Base-by-base conservation (phyloP, 2,329 filamentous ascomycete species). In the Pseudocercospora eumusae region DNA sequence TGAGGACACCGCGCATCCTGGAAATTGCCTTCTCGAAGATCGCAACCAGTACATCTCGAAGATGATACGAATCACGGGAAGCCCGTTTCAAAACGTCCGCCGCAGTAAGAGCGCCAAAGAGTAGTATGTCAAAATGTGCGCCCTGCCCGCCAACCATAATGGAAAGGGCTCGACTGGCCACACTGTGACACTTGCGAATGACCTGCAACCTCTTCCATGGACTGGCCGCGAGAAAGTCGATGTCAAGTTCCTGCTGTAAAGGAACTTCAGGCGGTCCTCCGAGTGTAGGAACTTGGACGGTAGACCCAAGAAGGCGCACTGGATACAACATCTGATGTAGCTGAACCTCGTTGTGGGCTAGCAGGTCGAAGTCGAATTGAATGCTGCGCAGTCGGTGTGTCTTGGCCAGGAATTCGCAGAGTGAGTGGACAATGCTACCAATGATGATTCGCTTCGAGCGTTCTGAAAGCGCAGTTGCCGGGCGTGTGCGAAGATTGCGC, bases 381-480 rank as follows among this genome's bases (percentile, higher is more conserved):
- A 57, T 31, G 55, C 23, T 28, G 3, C 55, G 33, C 13, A 57
- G 40, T n/a, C 44, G 40, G 23, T 57, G 55, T n/a, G 27, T 31
- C 13, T 27, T 47, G n/a, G 36, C 36, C 18, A 57, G 40, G 21
- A 18, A 27, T 25, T 23, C 23, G n/a, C 55, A 57, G 36, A 57
- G 55, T 27, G 55, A 57, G 33, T 31, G 13, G 6, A 45, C 23
- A 13, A 57, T 45, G 18, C 31, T 31, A 9, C 44, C 13, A 8
- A 45, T 31, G 21, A 21, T 23, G 47, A 52, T 52, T 28, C 15
- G 20, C 25, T 27, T 25, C 6, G 21, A 52, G 15, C 18, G 21
- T 2, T 31, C 47, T 13, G 47, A 9, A 7, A 52, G 47, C 25
- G 20, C 8, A 4, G 4, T 47, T 11, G 44, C 7, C 23, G 44